phyloP scores from a whole-genome alignment of 2,329 filamentous ascomycete species.

The Rutstroemia sp. region DNA sequence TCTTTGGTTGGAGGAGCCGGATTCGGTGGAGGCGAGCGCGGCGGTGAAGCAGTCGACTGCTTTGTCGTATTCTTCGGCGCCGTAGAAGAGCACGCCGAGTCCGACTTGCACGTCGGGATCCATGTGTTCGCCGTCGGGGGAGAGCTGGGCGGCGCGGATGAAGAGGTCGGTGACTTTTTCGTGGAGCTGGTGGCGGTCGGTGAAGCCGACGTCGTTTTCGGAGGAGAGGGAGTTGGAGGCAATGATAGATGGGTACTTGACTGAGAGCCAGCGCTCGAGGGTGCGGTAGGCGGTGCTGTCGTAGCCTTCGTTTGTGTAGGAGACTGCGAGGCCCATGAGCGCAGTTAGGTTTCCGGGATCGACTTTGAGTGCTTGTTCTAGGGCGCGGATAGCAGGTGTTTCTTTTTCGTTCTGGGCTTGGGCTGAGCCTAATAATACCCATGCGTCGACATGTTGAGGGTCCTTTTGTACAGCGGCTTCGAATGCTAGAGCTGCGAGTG shows the following conservation, averaged over 20 bases:
- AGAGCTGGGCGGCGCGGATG: conserved; percentile 85
- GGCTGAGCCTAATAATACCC: conserved; percentile 84
- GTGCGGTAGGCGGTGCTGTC: conserved; percentile 95
- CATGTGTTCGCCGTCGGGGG: conserved; percentile 89
- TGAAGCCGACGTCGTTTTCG: conserved; percentile 83
- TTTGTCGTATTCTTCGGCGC: conserved; percentile 95
- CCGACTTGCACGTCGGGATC: conserved; percentile 98
- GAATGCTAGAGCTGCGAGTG: conserved; percentile 86
- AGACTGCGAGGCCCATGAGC: conserved; percentile 91
- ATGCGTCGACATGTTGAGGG: conserved; percentile 80
- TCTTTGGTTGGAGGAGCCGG: conserved; percentile 74
- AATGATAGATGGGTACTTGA: conserved; percentile 83
- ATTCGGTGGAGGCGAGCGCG: conserved; percentile 77
- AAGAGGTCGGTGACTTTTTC: conserved; percentile 85
- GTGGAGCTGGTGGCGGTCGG: conserved; percentile 82
- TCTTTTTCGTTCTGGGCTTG: conserved; percentile 99
- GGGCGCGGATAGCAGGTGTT: conserved; percentile 84
- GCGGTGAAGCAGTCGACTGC: conserved; percentile 97
- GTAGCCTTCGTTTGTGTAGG: conserved; percentile 98
- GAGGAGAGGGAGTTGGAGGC: conserved; percentile 61
- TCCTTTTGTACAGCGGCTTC: conserved; percentile 93
- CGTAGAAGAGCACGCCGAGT: conserved; percentile 94
- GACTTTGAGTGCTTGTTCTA: conserved; percentile 83
- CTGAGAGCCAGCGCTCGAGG: conserved; percentile 91
- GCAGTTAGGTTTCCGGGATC: conserved; percentile 83